These are phyloP conservation scores for Talaromyces amestolkiae DNA, from an alignment of 2,329 filamentous ascomycete species.

Conservation along the genomic window DNA sequence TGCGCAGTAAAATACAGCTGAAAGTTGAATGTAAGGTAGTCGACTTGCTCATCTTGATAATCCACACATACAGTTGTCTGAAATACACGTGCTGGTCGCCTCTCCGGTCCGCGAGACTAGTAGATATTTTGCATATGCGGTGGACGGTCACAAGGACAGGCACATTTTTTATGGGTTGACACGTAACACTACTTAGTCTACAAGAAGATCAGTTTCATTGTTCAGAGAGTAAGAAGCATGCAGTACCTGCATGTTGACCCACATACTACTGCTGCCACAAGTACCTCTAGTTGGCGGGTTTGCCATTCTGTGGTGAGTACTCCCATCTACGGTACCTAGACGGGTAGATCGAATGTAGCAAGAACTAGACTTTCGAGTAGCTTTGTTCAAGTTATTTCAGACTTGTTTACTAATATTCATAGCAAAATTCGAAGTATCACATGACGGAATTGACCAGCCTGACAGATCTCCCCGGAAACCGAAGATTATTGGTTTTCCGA, in stretches of 20 bases:
- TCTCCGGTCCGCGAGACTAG: neutral
- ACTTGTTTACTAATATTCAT: neutral
- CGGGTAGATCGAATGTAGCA: neutral
- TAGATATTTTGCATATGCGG: neutral
- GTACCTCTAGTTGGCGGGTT: too few relatives aligned
- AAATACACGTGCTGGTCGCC: neutral
- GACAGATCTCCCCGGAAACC: neutral
- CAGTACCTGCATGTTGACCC: neutral
- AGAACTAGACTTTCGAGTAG: too few relatives aligned
- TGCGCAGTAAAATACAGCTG: too few relatives aligned
- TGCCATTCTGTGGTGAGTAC: neutral
- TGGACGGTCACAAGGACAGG: neutral
- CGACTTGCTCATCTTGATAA: neutral
- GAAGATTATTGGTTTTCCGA: neutral
- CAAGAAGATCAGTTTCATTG: neutral
- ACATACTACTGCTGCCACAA: neutral
- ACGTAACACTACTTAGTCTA: too few relatives aligned
- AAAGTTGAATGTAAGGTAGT: too few relatives aligned
- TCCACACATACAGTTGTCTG: too few relatives aligned
- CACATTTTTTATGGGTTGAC: neutral
- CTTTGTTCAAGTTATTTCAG: too few relatives aligned
- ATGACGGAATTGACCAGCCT: neutral
- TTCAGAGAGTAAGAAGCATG: neutral
- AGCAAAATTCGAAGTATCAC: neutral
- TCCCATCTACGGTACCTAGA: too few relatives aligned